Base-by-base conservation (phyloP, 2,329 filamentous ascomycete species). In the Amphichorda felina region DNA sequence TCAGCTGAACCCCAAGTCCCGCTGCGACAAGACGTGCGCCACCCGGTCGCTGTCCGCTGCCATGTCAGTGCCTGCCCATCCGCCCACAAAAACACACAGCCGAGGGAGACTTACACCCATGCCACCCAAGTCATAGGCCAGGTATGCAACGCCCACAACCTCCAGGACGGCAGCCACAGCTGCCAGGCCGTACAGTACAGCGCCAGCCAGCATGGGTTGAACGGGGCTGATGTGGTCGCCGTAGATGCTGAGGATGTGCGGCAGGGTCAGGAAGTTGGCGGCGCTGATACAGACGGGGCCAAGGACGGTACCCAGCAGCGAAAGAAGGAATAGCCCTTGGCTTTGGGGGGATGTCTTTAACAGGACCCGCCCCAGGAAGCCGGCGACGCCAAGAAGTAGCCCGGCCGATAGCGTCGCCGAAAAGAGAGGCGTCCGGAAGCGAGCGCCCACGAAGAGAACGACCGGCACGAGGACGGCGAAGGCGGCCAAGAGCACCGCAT, bases 161-260 rank as follows among this genome's bases (percentile, higher is more conserved):
- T 65, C 50, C 6, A 66, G 42, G 8, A 57, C 34, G 5, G 58
- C 32, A 29, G 53, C 52, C 40, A 64, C 46, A 30, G 53, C 44
- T 25, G 55, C 45, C 17, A 64, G 40, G 10, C 45, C 42, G 32
- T 53, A 46, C 35, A 65, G 56, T 19, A 55, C 37, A 10, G 60
- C 39, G 1, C 48, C 56, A 8, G 56, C 45, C 30, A 56, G 48
- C 1, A 56, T 40, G 1, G 62, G 60, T 8, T 41, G 51, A 34
- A 59, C 44, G 2, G 57, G 50, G 13, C 54, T 56, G 14, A 61
- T 56, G 6, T 57, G 51, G 7, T 60, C 54, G 15, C 67, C 67
- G 39, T 70, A 70, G 4, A 70, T 44, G 7, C 54, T 50, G 25
- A 71, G 50, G 16, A 70, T 49, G 30, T 64, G 64, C 3, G 68